These are phyloP conservation scores for Verbascum thapsus DNA, from an alignment of 257 asterid species.

Conservation along the genomic window DNA sequence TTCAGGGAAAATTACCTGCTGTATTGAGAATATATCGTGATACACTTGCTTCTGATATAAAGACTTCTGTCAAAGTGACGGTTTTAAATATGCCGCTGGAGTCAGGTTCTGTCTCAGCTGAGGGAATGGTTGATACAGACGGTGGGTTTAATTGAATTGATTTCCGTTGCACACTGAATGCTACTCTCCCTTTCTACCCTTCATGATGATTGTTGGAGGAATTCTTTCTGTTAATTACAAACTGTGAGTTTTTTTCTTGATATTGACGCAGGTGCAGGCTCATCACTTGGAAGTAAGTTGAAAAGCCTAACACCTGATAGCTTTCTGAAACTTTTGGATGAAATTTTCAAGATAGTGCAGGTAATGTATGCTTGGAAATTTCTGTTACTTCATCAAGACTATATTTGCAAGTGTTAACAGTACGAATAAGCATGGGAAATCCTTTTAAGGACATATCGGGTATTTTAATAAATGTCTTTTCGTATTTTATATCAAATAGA, in stretches of 20 bases:
- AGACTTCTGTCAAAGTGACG: slow-evolving; percentile 77
- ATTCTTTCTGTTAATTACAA: slow-evolving; percentile 16
- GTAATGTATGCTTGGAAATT: slow-evolving; percentile 63
- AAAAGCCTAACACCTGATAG: slow-evolving; percentile 85
- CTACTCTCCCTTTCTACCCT: slow-evolving; percentile 1
- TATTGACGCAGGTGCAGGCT: slow-evolving; percentile 77
- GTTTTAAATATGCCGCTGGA: slow-evolving; percentile 81
- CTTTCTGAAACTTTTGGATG: slow-evolving; percentile 86
- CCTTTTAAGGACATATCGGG: neutral
- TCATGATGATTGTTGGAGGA: slow-evolving; percentile 11
- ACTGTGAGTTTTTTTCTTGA: slow-evolving; percentile 21
- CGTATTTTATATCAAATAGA: slow-evolving; percentile 17
- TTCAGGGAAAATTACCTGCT: slow-evolving; percentile 93
- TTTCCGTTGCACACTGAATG: slow-evolving; percentile 8
- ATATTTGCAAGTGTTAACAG: slow-evolving; percentile 26
- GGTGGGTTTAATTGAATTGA: slow-evolving; percentile 55
- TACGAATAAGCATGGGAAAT: slow-evolving; percentile 12
- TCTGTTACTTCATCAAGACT: slow-evolving; percentile 28
- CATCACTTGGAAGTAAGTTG: slow-evolving; percentile 87
- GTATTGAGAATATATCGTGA: slow-evolving; percentile 93
- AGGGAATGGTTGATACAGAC: slow-evolving; percentile 71
- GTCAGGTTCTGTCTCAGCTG: slow-evolving; percentile 74
- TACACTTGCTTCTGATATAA: slow-evolving; percentile 84
- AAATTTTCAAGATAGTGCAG: slow-evolving; percentile 85
- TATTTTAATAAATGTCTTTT: neutral